Percentiles rank a stretch among this genome's conserved stretches.
These are phyloP conservation scores for Aspergillus fijiensis DNA, from an alignment of 2,329 filamentous ascomycete genomes.

Conservation along the genomic window DNA sequence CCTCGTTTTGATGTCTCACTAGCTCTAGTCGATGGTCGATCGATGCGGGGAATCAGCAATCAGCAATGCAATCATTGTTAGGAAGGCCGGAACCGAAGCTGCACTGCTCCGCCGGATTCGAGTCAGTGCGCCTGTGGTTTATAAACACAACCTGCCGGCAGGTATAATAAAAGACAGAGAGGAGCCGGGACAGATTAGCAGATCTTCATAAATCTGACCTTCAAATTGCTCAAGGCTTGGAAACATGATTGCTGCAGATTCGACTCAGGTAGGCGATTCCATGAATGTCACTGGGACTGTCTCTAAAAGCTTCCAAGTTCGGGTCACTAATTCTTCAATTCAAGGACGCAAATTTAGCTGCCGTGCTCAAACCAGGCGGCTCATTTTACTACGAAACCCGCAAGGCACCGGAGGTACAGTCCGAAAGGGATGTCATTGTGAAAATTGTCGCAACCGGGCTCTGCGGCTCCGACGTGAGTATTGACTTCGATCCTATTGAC, in stretches of 20 bases:
- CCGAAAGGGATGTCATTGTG: constrained; percentile 68
- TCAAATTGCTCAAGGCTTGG: background rate
- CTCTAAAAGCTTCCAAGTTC: too few relatives aligned
- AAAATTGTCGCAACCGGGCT: constrained; percentile 79
- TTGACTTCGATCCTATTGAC: background rate
- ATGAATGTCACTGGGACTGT: background rate
- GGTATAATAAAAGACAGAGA: background rate
- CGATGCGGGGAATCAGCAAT: background rate
- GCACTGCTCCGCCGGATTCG: background rate
- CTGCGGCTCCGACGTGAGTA: constrained; percentile 72
- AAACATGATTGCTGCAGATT: background rate
- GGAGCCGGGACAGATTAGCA: background rate
- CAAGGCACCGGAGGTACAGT: constrained; percentile 18
- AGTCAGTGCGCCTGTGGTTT: too few relatives aligned
- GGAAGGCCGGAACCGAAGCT: background rate
- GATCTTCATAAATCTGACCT: background rate
- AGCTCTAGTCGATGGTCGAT: background rate
- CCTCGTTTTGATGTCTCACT: too few relatives aligned
- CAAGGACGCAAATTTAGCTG: constrained; percentile 15
- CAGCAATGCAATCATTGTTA: background rate
- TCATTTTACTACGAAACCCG: constrained; percentile 24
- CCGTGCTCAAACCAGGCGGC: constrained; percentile 23
- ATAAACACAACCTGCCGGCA: background rate
- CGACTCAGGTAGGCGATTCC: background rate
- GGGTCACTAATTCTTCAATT: background rate